These are phyloP conservation scores for Suillus ampliporus DNA, from an alignment of 768 basidiomycete genomes.

Conservation along the genomic window DNA sequence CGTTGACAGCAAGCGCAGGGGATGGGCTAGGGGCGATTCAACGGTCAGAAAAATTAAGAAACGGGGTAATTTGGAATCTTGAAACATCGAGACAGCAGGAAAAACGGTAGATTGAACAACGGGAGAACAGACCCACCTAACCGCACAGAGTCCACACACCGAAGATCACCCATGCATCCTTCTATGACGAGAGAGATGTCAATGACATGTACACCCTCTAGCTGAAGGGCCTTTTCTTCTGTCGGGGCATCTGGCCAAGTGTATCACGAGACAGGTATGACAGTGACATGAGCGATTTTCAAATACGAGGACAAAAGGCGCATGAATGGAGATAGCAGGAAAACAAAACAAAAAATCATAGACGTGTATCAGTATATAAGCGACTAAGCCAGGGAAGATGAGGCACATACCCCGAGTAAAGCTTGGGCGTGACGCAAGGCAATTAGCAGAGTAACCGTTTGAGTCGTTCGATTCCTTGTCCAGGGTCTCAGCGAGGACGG, in stretches of 20 bases:
- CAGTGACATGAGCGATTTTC: background rate
- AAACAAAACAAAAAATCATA: background rate
- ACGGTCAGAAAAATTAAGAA: background rate
- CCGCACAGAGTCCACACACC: slow-evolving; percentile 4
- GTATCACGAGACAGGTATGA: slow-evolving; percentile 40
- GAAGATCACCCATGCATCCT: background rate
- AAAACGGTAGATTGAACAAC: no score
- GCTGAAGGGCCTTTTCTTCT: slow-evolving; percentile 34
- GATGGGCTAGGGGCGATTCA: background rate
- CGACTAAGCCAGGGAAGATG: background rate
- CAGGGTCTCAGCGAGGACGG: background rate
- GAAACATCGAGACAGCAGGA: background rate
- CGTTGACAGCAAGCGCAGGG: slow-evolving; percentile 53
- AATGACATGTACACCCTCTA: slow-evolving; percentile 35
- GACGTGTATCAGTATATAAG: background rate
- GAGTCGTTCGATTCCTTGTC: background rate
- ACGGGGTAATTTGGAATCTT: background rate
- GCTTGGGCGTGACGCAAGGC: background rate
- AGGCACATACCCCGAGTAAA: slow-evolving; percentile 13
- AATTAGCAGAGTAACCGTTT: background rate
- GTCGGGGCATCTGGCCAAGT: slow-evolving; percentile 44
- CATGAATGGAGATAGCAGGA: no score
- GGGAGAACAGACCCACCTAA: slow-evolving; percentile 7
- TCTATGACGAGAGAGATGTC: slow-evolving; percentile 28
- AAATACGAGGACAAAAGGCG: no score